phyloP scores from a whole-genome alignment of 1,284 basidiomycete genomes.

The Cryptococcus deneoformans region DNA sequence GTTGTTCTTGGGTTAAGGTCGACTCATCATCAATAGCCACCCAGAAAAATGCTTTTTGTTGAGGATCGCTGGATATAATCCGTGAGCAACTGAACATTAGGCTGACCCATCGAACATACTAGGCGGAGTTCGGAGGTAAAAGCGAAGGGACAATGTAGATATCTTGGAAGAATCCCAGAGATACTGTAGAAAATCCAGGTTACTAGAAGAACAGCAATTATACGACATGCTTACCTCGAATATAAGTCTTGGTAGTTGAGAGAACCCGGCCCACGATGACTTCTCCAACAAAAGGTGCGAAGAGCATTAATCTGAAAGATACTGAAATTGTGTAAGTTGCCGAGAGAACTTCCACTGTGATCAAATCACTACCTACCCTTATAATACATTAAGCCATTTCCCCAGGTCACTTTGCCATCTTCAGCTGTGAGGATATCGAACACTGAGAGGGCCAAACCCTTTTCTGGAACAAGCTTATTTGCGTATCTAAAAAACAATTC shows the following conservation, averaged over 20 bases:
- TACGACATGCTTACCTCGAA: constrained; percentile 61
- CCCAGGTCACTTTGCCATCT: constrained; percentile 90
- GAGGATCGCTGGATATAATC: constrained; percentile 61
- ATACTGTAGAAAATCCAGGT: constrained; percentile 56
- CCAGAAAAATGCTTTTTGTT: constrained; percentile 81
- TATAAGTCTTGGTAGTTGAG: constrained; percentile 75
- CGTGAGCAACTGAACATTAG: constrained; percentile 1
- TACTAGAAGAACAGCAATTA: background rate
- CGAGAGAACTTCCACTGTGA: background rate
- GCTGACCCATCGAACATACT: constrained; percentile 12
- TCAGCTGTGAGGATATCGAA: constrained; percentile 83
- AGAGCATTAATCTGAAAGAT: constrained; percentile 85
- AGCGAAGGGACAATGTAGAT: constrained; percentile 68
- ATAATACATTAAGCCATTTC: constrained; percentile 93
- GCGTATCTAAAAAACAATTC: constrained; percentile 64
- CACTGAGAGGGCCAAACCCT: constrained; percentile 84
- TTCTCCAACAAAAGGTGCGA: constrained; percentile 87
- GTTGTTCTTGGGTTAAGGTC: constrained; percentile 56
- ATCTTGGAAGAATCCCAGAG: constrained; percentile 91
- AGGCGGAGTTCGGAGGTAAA: constrained; percentile 57
- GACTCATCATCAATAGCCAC: constrained; percentile 57
- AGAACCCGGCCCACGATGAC: constrained; percentile 86
- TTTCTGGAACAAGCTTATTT: constrained; percentile 86
- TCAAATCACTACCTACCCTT: constrained; percentile 60
- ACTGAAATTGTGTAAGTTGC: constrained; percentile 53